A percentile compares a stretch with the other conserved stretches of the same genome.
phyloP scores from a whole-genome alignment of 108 stramenopile species.

The Nitzschia palea region DNA sequence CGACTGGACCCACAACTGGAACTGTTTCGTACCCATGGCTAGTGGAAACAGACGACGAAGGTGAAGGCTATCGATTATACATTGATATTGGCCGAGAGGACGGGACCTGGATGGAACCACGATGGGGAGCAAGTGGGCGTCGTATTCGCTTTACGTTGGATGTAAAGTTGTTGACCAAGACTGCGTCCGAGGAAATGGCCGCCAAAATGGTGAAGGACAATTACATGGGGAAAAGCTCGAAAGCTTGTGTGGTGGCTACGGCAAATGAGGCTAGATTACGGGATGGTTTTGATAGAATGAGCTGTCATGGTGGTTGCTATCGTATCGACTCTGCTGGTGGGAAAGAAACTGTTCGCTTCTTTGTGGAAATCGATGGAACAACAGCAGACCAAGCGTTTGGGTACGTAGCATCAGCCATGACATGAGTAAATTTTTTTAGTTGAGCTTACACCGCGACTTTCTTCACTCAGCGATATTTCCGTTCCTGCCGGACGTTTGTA shows the following conservation, averaged over 20 bases:
- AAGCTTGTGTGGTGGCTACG: constrained; percentile 31
- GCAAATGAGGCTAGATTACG: constrained; percentile 52
- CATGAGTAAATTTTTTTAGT: no score
- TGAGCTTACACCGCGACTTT: no score
- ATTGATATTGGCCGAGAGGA: constrained; percentile 72
- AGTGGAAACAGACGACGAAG: constrained; percentile 5
- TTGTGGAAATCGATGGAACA: constrained; percentile 51
- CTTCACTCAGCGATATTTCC: constrained; percentile 53
- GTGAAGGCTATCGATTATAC: constrained; percentile 51
- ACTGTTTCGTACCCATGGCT: background rate
- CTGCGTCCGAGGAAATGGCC: constrained; percentile 25
- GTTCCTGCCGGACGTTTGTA: constrained; percentile 64
- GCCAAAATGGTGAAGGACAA: constrained; percentile 56
- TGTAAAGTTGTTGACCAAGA: constrained; percentile 38
- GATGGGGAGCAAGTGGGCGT: constrained; percentile 74
- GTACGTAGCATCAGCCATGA: constrained; percentile 10
- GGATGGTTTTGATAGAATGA: constrained; percentile 70
- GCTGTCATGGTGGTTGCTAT: constrained; percentile 52
- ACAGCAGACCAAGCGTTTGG: constrained; percentile 21
- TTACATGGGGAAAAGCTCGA: constrained; percentile 36
- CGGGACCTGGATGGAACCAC: constrained; percentile 84
- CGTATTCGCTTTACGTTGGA: constrained; percentile 69
- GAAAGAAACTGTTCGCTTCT: constrained; percentile 53
- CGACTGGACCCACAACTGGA: background rate
- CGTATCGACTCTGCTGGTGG: constrained; percentile 49